Evolutionary conservation across 2,329 filamentous ascomycete genomes (phyloP).

Genomic region (Penicillium sp.): DNA sequence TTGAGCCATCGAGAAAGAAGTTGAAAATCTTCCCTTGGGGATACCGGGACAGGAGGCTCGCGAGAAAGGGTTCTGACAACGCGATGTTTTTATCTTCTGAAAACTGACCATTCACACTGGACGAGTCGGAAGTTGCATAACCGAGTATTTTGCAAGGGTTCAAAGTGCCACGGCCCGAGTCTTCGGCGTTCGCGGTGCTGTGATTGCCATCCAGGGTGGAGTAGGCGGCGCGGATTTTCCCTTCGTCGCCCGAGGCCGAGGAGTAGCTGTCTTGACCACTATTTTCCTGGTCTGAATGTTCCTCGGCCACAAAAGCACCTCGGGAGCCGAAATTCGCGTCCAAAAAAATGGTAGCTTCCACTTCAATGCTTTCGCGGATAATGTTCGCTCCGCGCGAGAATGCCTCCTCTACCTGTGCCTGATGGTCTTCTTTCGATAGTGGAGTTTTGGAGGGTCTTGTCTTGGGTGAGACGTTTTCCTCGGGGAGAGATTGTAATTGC

Average conservation of each 20-base stretch:
- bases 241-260: constrained; percentile 9
- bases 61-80: constrained; percentile 44
- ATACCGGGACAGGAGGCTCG: constrained; percentile 27
- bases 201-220: neutral
- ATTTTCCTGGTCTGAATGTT: constrained; percentile 4
- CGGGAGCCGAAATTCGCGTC: constrained; percentile 12
- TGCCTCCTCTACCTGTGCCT: constrained; percentile 20
- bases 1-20: constrained; percentile 15
- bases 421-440: neutral
- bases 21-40: constrained; percentile 26
- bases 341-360: constrained; percentile 39
- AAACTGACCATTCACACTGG: constrained; percentile 29
- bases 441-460: too few species aligned
- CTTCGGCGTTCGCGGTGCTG: neutral
- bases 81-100: constrained; percentile 12
- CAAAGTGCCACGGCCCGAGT: neutral
- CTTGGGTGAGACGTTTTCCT: too few species aligned
- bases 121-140: constrained; percentile 9
- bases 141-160: constrained; percentile 14
- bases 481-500: too few species aligned
- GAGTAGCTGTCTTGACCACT: constrained; percentile 6
- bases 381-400: constrained; percentile 49
- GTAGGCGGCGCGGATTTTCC: neutral
- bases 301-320: constrained; percentile 8
- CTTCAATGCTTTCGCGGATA: constrained; percentile 44